Evolutionary conservation across 2,329 filamentous ascomycete species (phyloP).

Genomic region (Coleophoma cylindrospora): DNA sequence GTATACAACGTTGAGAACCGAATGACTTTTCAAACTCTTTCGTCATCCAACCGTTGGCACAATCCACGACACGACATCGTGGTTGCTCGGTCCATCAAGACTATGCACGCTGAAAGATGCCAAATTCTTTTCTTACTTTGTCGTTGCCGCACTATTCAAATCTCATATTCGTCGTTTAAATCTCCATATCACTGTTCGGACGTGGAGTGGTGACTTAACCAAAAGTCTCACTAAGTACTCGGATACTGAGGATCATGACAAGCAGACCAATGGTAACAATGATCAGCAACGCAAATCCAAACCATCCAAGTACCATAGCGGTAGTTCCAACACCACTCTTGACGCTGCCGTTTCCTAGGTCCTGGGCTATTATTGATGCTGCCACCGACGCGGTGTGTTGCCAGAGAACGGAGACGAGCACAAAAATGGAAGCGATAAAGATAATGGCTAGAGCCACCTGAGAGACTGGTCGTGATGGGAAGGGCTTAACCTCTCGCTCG

Average conservation of each 20-base stretch:
- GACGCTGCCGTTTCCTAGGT: conserved; percentile 85
- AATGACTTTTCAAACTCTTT: too few relatives aligned
- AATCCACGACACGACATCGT: conserved; percentile 2
- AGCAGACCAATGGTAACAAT: conserved; percentile 92
- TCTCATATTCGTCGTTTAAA: too few relatives aligned
- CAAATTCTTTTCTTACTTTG: conserved; percentile 2
- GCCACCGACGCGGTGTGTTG: conserved; percentile 96
- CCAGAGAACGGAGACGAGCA: conserved; percentile 75
- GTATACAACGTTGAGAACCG: conserved; percentile 10
- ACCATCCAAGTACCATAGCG: conserved; percentile 97
- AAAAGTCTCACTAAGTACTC: conserved; percentile 59
- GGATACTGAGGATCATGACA: conserved; percentile 94
- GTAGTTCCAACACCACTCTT: conserved; percentile 84
- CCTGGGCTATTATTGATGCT: conserved; percentile 87
- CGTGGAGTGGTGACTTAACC: conserved; percentile 10
- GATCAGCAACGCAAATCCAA: conserved; percentile 88
- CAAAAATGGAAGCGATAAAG: conserved; percentile 68
- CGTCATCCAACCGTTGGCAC: neutral
- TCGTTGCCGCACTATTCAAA: too few relatives aligned
- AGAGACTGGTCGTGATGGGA: conserved; percentile 86
- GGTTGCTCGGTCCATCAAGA: conserved; percentile 3
- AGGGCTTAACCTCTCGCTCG: conserved; percentile 87
- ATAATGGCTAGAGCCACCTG: conserved; percentile 92
- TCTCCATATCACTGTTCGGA: too few relatives aligned
- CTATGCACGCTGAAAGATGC: conserved; percentile 21